A percentile compares a stretch with the other conserved stretches of the same genome.
These are phyloP conservation scores for Periconia digitata DNA, from an alignment of 2,329 filamentous ascomycete genomes.

Conservation along the genomic window DNA sequence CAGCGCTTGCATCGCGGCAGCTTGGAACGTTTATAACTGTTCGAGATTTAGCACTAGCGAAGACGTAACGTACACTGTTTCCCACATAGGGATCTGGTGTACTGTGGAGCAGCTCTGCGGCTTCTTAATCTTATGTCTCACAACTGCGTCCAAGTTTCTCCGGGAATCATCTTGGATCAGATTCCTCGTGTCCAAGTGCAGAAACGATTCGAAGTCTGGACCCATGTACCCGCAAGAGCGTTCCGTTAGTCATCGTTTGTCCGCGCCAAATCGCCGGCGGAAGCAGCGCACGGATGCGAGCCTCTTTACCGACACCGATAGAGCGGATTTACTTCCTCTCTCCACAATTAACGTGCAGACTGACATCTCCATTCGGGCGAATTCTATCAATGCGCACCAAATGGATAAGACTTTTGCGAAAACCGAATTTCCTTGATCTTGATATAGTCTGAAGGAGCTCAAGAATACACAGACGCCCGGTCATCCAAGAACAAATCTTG, in stretches of 20 bases:
- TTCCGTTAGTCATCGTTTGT: neutral
- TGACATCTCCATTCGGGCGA: neutral
- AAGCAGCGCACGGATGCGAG: conserved; percentile 1
- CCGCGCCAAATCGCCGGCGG: neutral
- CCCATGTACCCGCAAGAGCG: neutral
- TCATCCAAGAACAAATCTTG: too few species aligned
- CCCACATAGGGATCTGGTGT: conserved; percentile 4
- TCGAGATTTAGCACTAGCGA: neutral
- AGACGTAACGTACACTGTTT: conserved; percentile 2
- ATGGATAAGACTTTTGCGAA: neutral
- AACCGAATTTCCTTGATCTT: too few species aligned
- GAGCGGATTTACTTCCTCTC: neutral
- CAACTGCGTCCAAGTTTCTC: conserved; percentile 3
- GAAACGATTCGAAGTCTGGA: neutral
- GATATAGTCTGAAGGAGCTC: too few species aligned
- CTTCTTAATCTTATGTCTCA: conserved; percentile 8
- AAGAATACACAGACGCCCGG: too few species aligned
- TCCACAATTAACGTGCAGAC: neutral
- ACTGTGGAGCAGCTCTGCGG: conserved; percentile 5
- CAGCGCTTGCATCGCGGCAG: conserved; percentile 2
- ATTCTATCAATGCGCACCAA: neutral
- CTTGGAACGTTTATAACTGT: neutral
- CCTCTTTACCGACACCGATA: neutral
- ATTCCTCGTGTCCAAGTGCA: neutral
- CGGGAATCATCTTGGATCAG: conserved; percentile 2